Percentiles rank a stretch among this genome's conserved stretches.
These are phyloP conservation scores for Metschnikowia kunwiensis DNA, from an alignment of 805 yeast genomes.

Conservation along the genomic window DNA sequence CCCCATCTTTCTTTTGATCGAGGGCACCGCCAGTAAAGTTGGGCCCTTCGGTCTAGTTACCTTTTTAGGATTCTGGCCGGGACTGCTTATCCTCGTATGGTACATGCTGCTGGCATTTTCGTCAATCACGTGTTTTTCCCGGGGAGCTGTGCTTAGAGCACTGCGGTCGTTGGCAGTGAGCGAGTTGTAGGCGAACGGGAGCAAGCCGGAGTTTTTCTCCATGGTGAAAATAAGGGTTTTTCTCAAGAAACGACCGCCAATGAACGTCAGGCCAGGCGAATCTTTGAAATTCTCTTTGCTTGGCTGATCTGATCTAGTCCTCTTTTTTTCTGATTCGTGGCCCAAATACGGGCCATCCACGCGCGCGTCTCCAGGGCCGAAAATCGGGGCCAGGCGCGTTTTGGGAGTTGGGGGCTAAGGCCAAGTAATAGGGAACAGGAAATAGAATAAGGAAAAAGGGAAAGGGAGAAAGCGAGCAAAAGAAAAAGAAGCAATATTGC, in stretches of 20 bases:
- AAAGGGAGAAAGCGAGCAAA: too few relatives aligned
- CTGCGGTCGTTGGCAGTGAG: conserved; percentile 27
- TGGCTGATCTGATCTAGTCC: background rate
- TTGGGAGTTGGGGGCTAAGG: too few relatives aligned
- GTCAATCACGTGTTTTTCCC: conserved; percentile 38
- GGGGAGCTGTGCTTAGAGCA: conserved; percentile 39
- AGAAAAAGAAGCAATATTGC: too few relatives aligned
- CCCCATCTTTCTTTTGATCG: conserved; percentile 42
- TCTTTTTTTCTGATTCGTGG: too few relatives aligned
- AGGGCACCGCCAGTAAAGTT: conserved; percentile 24
- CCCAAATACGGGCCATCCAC: too few relatives aligned
- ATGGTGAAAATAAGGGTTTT: conserved; percentile 6
- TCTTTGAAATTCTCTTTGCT: too few relatives aligned
- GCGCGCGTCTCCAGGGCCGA: too few relatives aligned
- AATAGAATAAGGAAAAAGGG: too few relatives aligned
- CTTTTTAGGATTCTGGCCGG: conserved; percentile 7
- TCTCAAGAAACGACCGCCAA: background rate
- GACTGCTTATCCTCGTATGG: conserved; percentile 32
- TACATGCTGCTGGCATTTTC: conserved; percentile 44
- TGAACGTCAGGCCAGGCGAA: too few relatives aligned
- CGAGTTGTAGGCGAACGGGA: conserved; percentile 50
- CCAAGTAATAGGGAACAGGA: too few relatives aligned
- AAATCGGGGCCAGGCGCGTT: too few relatives aligned
- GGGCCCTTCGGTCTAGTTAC: conserved; percentile 20
- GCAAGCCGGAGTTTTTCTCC: conserved; percentile 36